A percentile compares a stretch with the other conserved stretches of the same genome.
Conservation (phyloP, 2,329 filamentous ascomycete genomes). For the Pseudogymnoascus sp. region DNA sequence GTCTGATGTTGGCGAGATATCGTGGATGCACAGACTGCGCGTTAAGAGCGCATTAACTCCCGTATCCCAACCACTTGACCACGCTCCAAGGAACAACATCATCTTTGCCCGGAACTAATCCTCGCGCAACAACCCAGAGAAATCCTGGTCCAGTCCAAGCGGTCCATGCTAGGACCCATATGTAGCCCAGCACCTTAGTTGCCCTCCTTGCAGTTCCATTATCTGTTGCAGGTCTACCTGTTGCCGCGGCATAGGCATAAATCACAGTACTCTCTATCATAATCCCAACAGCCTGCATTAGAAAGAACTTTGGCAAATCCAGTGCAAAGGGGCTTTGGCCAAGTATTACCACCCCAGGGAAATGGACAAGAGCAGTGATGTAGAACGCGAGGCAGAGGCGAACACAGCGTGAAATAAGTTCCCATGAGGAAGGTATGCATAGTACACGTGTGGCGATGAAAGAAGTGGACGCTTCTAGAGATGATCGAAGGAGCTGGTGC, state of each 20-base stretch:
- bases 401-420: neutral
- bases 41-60: neutral
- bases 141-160: neutral
- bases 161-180: neutral
- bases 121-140: neutral
- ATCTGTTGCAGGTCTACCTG: neutral
- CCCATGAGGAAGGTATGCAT: neutral
- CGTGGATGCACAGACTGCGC: neutral
- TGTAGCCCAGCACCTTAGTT: neutral
- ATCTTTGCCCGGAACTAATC: neutral
- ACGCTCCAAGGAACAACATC: slow-evolving; percentile 5
- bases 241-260: neutral
- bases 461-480: neutral
- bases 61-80: neutral
- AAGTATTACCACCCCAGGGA: neutral
- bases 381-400: slow-evolving; percentile 4
- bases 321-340: neutral
- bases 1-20: neutral
- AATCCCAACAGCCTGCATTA: slow-evolving; percentile 1
- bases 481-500: slow-evolving; percentile 2
- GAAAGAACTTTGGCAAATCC: neutral
- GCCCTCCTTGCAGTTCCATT: neutral
- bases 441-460: neutral
- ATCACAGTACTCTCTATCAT: neutral
- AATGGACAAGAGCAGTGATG: neutral